Conservation (phyloP, 192 early-diverging fungal species). For the Backusella parvicylindrica region DNA sequence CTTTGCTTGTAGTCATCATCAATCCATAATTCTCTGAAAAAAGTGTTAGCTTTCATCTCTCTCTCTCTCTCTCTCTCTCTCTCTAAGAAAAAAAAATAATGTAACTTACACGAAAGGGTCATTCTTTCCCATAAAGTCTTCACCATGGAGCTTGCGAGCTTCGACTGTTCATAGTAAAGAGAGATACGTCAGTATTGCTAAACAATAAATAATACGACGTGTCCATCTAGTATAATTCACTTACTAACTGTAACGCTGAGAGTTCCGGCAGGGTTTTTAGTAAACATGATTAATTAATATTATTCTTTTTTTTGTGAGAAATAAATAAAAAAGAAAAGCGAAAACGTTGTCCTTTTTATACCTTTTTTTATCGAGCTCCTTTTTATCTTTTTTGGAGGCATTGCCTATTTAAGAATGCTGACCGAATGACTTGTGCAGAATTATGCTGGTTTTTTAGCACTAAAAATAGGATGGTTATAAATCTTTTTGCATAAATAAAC, state of each 20-base stretch:
- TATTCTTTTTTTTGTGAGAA: background rate
- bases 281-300: background rate
- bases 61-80: too few species aligned
- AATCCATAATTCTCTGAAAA: conserved; percentile 20
- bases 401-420: background rate
- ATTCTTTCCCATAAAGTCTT: conserved; percentile 31
- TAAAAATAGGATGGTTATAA: background rate
- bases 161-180: conserved; percentile 15
- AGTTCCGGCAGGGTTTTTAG: conserved; percentile 3
- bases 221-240: background rate
- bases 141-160: conserved; percentile 30
- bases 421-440: background rate
- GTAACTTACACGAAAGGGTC: conserved; percentile 12
- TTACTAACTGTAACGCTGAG: conserved; percentile 16
- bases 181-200: background rate
- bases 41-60: too few species aligned
- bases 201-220: background rate
- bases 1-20: conserved; percentile 29
- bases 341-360: background rate
- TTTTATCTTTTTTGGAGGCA: background rate
- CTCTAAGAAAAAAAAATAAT: too few species aligned
- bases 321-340: background rate
- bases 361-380: background rate
- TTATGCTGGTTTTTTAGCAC: background rate
- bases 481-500: background rate